Conservation (phyloP, 305 asterid genomes). For the Caryopteris hybrid region DNA sequence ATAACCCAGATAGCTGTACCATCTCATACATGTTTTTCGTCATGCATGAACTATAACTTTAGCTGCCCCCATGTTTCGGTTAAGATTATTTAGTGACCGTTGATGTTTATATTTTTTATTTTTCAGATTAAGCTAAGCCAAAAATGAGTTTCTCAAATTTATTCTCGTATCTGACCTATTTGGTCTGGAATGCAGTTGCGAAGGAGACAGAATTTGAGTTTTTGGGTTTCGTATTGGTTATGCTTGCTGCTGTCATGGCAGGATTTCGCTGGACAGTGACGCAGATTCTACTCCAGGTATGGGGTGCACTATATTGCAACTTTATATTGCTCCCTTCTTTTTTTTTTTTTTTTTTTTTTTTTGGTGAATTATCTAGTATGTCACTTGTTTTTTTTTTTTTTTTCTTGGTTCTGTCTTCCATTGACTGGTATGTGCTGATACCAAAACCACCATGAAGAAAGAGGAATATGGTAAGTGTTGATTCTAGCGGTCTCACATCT, state of each 20-base stretch:
- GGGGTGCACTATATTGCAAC: slow-evolving; percentile 8
- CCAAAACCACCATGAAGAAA: slow-evolving; percentile 56
- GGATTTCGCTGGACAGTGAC: slow-evolving; percentile 99
- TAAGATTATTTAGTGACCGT: neutral
- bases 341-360: neutral
- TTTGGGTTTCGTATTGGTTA: slow-evolving; percentile 85
- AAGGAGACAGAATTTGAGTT: slow-evolving; percentile 86
- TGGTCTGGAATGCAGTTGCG: slow-evolving; percentile 55
- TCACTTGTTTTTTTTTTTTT: slow-evolving; percentile 14
- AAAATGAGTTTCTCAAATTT: neutral
- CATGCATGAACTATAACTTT: neutral
- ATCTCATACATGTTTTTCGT: neutral
- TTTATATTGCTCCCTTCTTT: neutral
- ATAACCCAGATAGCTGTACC: neutral
- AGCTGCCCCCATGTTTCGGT: neutral
- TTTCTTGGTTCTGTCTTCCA: slow-evolving; percentile 28
- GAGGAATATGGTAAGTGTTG: slow-evolving; percentile 77
- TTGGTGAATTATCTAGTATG: neutral
- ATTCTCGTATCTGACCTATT: slow-evolving; percentile 3
- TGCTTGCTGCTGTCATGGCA: slow-evolving; percentile 98
- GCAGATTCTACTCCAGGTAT: slow-evolving; percentile 95
- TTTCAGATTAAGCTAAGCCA: neutral
- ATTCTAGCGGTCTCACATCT: neutral
- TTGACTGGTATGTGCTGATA: slow-evolving; percentile 40
- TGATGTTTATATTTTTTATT: too few relatives aligned